Evolutionary conservation across 108 stramenopile species (phyloP), one percentile per base, ranked within the genome.

Genomic region (Cyclotella cryptica): DNA sequence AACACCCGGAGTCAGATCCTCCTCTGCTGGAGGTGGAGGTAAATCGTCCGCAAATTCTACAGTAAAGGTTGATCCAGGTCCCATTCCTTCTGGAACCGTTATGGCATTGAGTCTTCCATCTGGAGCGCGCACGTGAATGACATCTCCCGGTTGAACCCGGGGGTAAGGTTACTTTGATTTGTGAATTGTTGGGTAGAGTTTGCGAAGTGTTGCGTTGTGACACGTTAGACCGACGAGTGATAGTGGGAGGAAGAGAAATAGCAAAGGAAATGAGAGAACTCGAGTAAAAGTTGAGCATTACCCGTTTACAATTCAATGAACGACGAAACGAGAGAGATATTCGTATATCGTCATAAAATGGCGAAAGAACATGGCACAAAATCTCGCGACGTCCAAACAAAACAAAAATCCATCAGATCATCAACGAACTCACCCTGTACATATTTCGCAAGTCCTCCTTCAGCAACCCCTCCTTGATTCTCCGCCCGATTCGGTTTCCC

Each of bases 31-130:
- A 15, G 79, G 73, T 26, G 81, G 57, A 30, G 88, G 79, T 3
- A 70, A 18, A 57, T 72, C 83, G n/a, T 24, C 71, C 9, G 89
- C 79, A 83, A 95, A 95, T 71, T 95, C 92, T 2, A 95, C 94
- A 3, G 94, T 95, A 77, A 95, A 95, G 2, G 89, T 91, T 0
- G 87, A 87, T 26, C 94, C 92, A n/a, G 91, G 87, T 52, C 89
- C 88, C 80, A 95, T 90, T 21, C 94, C 94, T 27, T 49, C 71
- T 17, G 92, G 94, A 12, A 95, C 88, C 6, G 86, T 77, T 44
- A 95, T 90, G 44, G 87, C 91, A 84, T 92, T 92, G 61, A 92
- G 62, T 71, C 87, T 63, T 43, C 94, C 94, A 66, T 92, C 89
- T 4, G 92, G 94, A 13, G 91, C 92, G n/a, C 66, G 71, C 6